Base-by-base conservation (phyloP, 352 stramenopile species). In the Elongisporangium senticosum region DNA sequence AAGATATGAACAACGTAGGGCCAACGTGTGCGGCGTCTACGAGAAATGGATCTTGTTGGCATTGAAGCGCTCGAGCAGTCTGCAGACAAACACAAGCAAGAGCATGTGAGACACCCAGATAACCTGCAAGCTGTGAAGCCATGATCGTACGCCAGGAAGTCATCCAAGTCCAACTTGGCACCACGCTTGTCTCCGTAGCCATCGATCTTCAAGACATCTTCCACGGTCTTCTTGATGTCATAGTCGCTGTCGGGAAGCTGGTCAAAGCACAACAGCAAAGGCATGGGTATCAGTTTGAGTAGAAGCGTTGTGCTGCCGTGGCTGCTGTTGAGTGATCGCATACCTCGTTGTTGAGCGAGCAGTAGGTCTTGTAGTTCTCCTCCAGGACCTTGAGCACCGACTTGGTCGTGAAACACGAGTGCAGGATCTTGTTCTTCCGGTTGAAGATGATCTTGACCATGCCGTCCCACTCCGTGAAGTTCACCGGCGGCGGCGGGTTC, bases 391-490 rank as follows among this genome's bases (percentile, higher is more conserved):
- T 93, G 7, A 99, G 79, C 26, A 98, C 96, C 2, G 93, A 83
- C 77, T 99, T 99, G 33, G 95, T 99, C 28, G 92, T 97, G 64
- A 99, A 94, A 17, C 96, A 95, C 43, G 95, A 90, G 62, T 97
- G 83, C 20, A 99, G 76, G 37, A 96, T 99, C 84, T 99, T 99
- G 79, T 99, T 99, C 78, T 99, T 99, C 39, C 98, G 86, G 78
- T 99, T 99, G 76, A 99, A 99, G 50, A 98, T 77, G 63, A 99
- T 90, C 64, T 98, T 96, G 65, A 99, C 93, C 90, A 99, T 98
- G 39, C 97, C 98, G 72, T 99, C 98, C 97, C 97, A 99, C 79
- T 99, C 97, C 68, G 84, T 96, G 73, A 99, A 99, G 79, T 99
- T 99, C 39, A 99, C 96, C 0, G 95, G 91, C n/a, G 97, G 97